Base-by-base conservation (phyloP, 257 asterid genomes). In the Nemophila menziesii region DNA sequence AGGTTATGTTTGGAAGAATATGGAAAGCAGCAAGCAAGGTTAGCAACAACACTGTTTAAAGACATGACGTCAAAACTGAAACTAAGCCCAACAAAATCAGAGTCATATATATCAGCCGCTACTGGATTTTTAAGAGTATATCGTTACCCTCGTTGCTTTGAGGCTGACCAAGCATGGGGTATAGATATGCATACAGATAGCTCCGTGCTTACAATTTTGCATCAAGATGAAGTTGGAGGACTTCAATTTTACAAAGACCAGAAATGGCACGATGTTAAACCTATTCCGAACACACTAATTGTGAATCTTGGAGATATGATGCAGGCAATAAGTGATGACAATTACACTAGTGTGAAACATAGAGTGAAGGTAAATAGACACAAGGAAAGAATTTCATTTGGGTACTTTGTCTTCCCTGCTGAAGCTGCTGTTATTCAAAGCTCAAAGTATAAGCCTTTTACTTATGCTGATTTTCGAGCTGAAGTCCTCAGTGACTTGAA, bases 301-400 rank as follows among this genome's bases (percentile, higher is more conserved):
- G 78, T 87, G 63, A 80, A 75, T 51, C 53, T 87, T 33, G 97
- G 97, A 11, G 97, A 87, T 45, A 77, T 80, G 86, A 55, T 80
- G 79, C 95, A 80, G 97, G 93, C 87, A 0, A 75, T 80, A 66
- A 87, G 95, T 48, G 39, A 82, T 26, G 92, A 87, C 46, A 27
- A 4, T 0, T 80, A 75, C 18, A 12, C 56, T 4, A 82, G 93
- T 36, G 95, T 55, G 47, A 71, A 41, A 42, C 97, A 87, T 20
- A 67, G 95, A 48, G 97, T 83, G 67, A 77, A 63, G 68, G 86
- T 80, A 24, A 66, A 73, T 19, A 60, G 16, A 59, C 53, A 58
- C 21, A 63, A 38, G 20, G 97, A 87, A 49, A 71, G 97, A 47
- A 57, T 83, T 17, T 87, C 97, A 1, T 48, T 78, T 9, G 93